Conservation (phyloP, 495 filamentous ascomycete genomes). For the Penicillium bialowiezense region DNA sequence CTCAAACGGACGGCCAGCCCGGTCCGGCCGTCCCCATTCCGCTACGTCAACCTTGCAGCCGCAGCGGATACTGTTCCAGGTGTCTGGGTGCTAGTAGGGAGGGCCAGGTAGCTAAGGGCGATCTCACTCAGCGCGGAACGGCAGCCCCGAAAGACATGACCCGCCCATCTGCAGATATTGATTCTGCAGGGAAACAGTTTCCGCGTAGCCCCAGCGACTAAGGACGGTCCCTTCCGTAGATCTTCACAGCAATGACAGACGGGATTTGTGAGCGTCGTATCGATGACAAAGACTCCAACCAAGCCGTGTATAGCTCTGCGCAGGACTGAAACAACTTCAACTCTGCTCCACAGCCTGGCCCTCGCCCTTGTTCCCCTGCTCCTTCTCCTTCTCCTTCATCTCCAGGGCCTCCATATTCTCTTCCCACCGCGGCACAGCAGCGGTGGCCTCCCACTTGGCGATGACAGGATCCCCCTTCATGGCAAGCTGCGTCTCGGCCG, state of each 20-base stretch:
- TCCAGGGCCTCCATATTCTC: constrained; percentile 46
- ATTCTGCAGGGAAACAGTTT: neutral
- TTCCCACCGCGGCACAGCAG: constrained; percentile 42
- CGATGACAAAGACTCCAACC: constrained; percentile 1
- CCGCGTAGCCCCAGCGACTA: neutral
- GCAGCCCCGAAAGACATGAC: constrained; percentile 3
- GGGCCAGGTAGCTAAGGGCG: neutral
- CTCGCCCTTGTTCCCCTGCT: constrained; percentile 3
- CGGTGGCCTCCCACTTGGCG: constrained; percentile 48
- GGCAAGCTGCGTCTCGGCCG: constrained; percentile 24
- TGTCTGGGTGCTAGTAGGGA: constrained; percentile 5
- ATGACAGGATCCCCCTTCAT: constrained; percentile 39
- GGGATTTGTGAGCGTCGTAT: neutral
- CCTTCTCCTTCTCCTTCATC: constrained; percentile 25
- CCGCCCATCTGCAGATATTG: neutral
- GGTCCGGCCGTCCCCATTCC: constrained; percentile 14
- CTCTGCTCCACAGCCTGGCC: constrained; percentile 3
- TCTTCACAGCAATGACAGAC: neutral
- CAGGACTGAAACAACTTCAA: constrained; percentile 4
- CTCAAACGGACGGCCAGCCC: constrained; percentile 2
- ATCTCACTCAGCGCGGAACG: constrained; percentile 17
- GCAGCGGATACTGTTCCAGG: constrained; percentile 6
- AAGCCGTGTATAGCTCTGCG: neutral
- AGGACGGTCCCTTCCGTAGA: neutral
- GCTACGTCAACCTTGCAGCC: constrained; percentile 20